Percentiles rank a stretch among this genome's conserved stretches.
phyloP scores from a whole-genome alignment of 345 rosid species.

The Punica granatum region DNA sequence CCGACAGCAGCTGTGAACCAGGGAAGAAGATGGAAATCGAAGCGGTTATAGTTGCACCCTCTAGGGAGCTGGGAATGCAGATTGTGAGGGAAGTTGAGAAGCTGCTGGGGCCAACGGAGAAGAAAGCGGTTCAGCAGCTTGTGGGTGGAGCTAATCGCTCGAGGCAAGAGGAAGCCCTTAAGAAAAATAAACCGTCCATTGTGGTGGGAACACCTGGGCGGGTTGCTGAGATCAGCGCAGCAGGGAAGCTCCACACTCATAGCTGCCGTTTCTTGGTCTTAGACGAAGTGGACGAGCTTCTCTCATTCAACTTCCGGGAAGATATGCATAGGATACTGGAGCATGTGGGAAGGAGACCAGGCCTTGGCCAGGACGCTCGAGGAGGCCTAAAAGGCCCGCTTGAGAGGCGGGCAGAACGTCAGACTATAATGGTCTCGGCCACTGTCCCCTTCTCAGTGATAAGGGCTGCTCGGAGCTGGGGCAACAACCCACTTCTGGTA shows the following conservation, averaged over 20 bases:
- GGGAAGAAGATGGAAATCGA: slow-evolving; percentile 55
- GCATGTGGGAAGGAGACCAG: slow-evolving; percentile 75
- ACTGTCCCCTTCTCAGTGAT: slow-evolving; percentile 88
- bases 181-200: slow-evolving; percentile 84
- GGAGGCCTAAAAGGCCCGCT: slow-evolving; percentile 19
- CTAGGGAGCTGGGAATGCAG: slow-evolving; percentile 95
- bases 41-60: slow-evolving; percentile 91
- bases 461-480: slow-evolving; percentile 92
- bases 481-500: slow-evolving; percentile 66
- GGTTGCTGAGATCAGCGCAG: slow-evolving; percentile 87
- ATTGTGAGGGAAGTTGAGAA: slow-evolving; percentile 87
- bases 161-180: slow-evolving; percentile 95
- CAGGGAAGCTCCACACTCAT: slow-evolving; percentile 88
- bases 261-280: slow-evolving; percentile 77
- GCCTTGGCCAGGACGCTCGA: slow-evolving; percentile 25
- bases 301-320: slow-evolving; percentile 84
- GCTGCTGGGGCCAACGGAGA: slow-evolving; percentile 68
- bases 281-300: slow-evolving; percentile 90
- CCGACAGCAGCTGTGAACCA: slow-evolving; percentile 21
- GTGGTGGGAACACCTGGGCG: slow-evolving; percentile 95
- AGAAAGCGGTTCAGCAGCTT: slow-evolving; percentile 82
- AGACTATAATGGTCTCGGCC: slow-evolving; percentile 78
- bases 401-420: slow-evolving; percentile 44
- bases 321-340: slow-evolving; percentile 80
- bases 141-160: slow-evolving; percentile 94